Evolutionary conservation across 768 basidiomycete genomes (phyloP).

Genomic region (Lentinula aciculospora): DNA sequence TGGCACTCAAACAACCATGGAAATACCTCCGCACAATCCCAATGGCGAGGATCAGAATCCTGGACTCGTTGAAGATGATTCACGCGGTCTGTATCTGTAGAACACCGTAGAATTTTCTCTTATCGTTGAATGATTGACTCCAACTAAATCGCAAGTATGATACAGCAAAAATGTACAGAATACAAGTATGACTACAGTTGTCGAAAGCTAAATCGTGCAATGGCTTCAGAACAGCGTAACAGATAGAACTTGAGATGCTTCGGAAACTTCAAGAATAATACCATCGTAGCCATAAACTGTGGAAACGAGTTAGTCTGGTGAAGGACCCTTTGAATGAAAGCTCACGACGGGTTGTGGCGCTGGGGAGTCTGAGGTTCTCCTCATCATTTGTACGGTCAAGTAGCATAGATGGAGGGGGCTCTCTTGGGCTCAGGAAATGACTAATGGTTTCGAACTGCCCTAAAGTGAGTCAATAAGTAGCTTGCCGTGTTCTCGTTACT

Average conservation of each 20-base stretch:
- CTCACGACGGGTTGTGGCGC: conserved; percentile 62
- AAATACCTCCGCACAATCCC: background rate
- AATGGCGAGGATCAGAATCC: background rate
- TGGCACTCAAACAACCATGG: background rate
- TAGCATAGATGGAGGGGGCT: conserved; percentile 73
- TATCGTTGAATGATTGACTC: background rate
- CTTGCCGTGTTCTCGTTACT: conserved; percentile 9
- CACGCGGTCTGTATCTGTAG: conserved; percentile 2
- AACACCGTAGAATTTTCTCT: background rate
- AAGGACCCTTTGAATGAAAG: background rate
- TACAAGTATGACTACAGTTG: background rate
- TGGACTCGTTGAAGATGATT: background rate
- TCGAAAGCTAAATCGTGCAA: background rate
- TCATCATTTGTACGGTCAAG: conserved; percentile 78
- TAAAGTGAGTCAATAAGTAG: conserved; percentile 1
- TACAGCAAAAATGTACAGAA: background rate
- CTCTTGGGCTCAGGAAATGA: conserved; percentile 71
- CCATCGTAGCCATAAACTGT: conserved; percentile 77
- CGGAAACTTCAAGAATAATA: conserved; percentile 73
- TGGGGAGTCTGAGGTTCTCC: conserved; percentile 61
- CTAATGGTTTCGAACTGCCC: conserved; percentile 70
- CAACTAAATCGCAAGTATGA: background rate
- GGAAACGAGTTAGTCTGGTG: background rate
- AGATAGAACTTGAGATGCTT: conserved; percentile 70
- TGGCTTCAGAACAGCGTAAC: conserved; percentile 59